Conservation (phyloP, 345 rosid species). For the Eucalyptus pauciflora region DNA sequence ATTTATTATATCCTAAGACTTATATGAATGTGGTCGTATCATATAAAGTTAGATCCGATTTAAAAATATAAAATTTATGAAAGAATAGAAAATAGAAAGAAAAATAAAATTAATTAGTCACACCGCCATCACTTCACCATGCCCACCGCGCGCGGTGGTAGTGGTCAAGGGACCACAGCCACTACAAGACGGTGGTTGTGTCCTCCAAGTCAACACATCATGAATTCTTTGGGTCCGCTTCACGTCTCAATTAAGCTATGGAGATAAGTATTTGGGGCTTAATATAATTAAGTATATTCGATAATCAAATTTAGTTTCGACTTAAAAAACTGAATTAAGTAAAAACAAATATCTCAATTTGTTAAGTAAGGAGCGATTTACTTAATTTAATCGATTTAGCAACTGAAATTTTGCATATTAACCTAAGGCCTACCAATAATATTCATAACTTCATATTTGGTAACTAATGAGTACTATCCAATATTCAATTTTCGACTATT, state of each 20-base stretch:
- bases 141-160: neutral
- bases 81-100: neutral
- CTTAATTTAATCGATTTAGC: neutral
- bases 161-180: neutral
- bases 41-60: too few species aligned
- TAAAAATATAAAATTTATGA: neutral
- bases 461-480: neutral
- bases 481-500: neutral
- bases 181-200: neutral
- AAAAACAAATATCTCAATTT: neutral
- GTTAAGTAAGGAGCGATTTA: neutral
- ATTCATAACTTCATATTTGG: neutral
- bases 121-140: neutral
- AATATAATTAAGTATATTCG: neutral
- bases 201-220: neutral
- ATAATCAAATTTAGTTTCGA: neutral
- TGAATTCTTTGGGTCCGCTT: neutral
- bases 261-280: neutral
- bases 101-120: neutral
- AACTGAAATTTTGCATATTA: neutral
- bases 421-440: neutral
- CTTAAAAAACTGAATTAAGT: neutral
- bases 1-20: neutral
- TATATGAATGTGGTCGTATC: fast-evolving
- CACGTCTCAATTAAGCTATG: neutral